phyloP scores from a whole-genome alignment of 169 alveolate species.

The Cryptosporidium felis region DNA sequence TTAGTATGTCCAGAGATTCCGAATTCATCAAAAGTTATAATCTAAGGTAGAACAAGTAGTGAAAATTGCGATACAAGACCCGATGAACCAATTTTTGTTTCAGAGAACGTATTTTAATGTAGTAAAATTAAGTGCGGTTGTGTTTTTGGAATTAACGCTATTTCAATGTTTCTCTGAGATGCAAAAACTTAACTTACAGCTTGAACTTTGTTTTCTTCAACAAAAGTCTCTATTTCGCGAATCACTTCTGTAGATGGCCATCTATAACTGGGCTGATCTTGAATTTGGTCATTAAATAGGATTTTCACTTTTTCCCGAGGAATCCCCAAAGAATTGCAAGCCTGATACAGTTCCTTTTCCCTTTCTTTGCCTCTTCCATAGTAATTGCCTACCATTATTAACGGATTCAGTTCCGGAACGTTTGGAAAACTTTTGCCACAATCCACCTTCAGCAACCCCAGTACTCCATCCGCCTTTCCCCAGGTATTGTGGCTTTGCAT shows the following conservation, averaged over 20 bases:
- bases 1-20: conserved; percentile 54
- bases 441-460: too few relatives aligned
- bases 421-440: neutral
- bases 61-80: too few relatives aligned
- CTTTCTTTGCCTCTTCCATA: conserved; percentile 36
- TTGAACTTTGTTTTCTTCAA: conserved; percentile 2
- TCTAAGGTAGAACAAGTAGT: neutral
- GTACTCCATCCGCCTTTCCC: too few relatives aligned
- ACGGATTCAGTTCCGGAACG: neutral
- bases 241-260: conserved; percentile 24
- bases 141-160: too few relatives aligned
- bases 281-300: neutral
- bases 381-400: conserved; percentile 2
- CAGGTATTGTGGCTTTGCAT: too few relatives aligned
- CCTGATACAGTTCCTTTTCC: conserved; percentile 27
- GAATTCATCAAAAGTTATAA: conserved; percentile 47
- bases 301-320: neutral
- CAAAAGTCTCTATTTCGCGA: conserved; percentile 29
- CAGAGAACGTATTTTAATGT: too few relatives aligned
- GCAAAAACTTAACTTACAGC: conserved; percentile 23
- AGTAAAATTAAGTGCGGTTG: too few relatives aligned
- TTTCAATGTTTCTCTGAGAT: neutral
- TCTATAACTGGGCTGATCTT: conserved; percentile 33
- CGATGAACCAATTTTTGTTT: too few relatives aligned
- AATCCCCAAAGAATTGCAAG: conserved; percentile 32